phyloP scores from a whole-genome alignment of 345 rosid genomes.

The Anastatica hierochuntica region DNA sequence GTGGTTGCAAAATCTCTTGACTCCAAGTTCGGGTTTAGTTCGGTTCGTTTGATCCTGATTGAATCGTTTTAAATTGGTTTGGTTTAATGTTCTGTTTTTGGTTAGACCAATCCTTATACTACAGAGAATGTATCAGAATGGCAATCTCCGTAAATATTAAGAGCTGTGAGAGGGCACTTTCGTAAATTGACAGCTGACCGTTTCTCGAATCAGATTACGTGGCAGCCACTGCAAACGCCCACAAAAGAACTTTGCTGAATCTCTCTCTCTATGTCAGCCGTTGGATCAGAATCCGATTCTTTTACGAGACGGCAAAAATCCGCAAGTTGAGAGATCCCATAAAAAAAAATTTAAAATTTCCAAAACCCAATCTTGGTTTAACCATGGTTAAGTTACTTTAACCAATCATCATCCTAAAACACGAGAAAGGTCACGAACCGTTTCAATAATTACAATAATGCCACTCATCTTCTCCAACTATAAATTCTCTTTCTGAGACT shows the following conservation, averaged over 20 bases:
- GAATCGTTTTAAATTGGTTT: too few relatives aligned
- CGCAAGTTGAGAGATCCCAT: constrained; percentile 20
- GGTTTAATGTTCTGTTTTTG: too few relatives aligned
- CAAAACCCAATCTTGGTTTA: constrained; percentile 7
- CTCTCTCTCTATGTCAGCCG: constrained; percentile 25
- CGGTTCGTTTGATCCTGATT: too few relatives aligned
- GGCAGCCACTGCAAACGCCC: constrained; percentile 27
- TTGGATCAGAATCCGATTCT: constrained; percentile 33
- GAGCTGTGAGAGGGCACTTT: too few relatives aligned
- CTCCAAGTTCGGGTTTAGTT: too few relatives aligned
- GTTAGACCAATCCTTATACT: too few relatives aligned
- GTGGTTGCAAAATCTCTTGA: too few relatives aligned
- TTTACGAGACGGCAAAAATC: constrained; percentile 18
- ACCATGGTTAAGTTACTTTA: constrained; percentile 25
- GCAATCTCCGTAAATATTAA: too few relatives aligned
- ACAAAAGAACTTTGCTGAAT: constrained; percentile 11
- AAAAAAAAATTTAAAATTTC: neutral
- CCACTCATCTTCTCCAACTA: constrained; percentile 25
- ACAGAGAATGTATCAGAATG: too few relatives aligned
- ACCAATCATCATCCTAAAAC: neutral
- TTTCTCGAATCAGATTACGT: constrained; percentile 27
- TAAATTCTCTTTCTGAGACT: constrained; percentile 42
- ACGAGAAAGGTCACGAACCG: constrained; percentile 8
- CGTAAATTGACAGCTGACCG: constrained; percentile 16
- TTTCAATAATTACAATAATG: neutral